Conservation (phyloP, 2,329 filamentous ascomycete genomes). For the Ambrosiella beaveri region DNA sequence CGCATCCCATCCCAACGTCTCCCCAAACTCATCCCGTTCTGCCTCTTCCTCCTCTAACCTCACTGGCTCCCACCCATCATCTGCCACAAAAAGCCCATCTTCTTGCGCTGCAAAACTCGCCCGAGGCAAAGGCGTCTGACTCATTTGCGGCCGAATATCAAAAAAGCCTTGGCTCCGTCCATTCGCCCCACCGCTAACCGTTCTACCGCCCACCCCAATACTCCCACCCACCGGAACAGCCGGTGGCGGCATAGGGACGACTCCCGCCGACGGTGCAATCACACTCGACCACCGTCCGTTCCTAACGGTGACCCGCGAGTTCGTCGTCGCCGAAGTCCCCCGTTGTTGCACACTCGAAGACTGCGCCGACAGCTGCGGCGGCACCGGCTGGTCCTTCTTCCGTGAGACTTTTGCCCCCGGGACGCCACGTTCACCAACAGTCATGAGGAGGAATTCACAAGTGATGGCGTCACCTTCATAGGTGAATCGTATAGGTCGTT, state of each 20-base stretch:
- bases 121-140: slow-evolving; percentile 32
- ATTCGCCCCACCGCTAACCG: background rate
- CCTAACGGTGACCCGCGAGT: background rate
- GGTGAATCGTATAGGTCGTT: slow-evolving; percentile 52
- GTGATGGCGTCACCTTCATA: slow-evolving; percentile 52
- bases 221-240: background rate
- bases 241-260: background rate
- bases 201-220: background rate
- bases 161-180: slow-evolving; percentile 16
- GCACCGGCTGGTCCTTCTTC: background rate
- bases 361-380: slow-evolving; percentile 15
- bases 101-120: slow-evolving; percentile 43
- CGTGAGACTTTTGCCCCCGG: slow-evolving; percentile 31
- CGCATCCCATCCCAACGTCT: slow-evolving; percentile 53
- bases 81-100: slow-evolving; percentile 52
- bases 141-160: slow-evolving; percentile 28
- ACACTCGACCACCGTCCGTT: background rate
- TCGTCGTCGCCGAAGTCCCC: background rate
- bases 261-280: background rate
- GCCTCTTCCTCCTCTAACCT: slow-evolving; percentile 32
- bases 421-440: slow-evolving; percentile 48
- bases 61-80: slow-evolving; percentile 59
- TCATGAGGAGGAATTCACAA: slow-evolving; percentile 71
- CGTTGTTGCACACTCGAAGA: background rate
- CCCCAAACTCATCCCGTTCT: slow-evolving; percentile 47